These are phyloP conservation scores for Debaryomyces subglobosus DNA, from an alignment of 1,139 yeast genomes.

Conservation along the genomic window DNA sequence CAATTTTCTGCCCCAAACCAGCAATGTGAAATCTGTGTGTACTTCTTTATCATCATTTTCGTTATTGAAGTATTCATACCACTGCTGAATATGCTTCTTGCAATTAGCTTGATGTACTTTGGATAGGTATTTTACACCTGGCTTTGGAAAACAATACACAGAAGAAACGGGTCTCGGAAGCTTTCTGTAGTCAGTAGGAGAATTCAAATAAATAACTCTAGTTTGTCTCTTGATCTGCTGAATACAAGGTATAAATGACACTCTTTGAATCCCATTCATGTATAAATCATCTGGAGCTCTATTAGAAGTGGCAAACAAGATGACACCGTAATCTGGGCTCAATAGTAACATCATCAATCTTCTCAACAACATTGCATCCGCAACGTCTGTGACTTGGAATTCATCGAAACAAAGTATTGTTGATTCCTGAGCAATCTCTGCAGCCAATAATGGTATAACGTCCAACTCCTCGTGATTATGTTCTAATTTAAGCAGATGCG, in stretches of 20 bases:
- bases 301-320: slow-evolving; percentile 90
- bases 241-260: slow-evolving; percentile 89
- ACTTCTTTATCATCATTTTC: slow-evolving; percentile 44
- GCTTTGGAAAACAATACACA: slow-evolving; percentile 77
- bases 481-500: slow-evolving; percentile 69
- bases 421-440: slow-evolving; percentile 74
- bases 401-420: slow-evolving; percentile 93
- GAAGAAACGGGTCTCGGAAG: slow-evolving; percentile 81
- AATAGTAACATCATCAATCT: slow-evolving; percentile 66
- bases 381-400: slow-evolving; percentile 95
- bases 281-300: slow-evolving; percentile 94
- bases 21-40: slow-evolving; percentile 41
- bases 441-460: slow-evolving; percentile 81
- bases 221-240: slow-evolving; percentile 73
- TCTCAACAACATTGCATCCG: slow-evolving; percentile 94
- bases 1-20: slow-evolving; percentile 88
- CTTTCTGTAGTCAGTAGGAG: slow-evolving; percentile 93
- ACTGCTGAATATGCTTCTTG: slow-evolving; percentile 63
- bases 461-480: slow-evolving; percentile 69
- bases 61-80: slow-evolving; percentile 79
- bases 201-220: slow-evolving; percentile 76
- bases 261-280: slow-evolving; percentile 90
- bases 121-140: slow-evolving; percentile 58
- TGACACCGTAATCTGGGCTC: slow-evolving; percentile 74
- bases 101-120: slow-evolving; percentile 57